These are phyloP conservation scores for Patellaria atrata DNA, from an alignment of 495 filamentous ascomycete genomes.

Conservation along the genomic window DNA sequence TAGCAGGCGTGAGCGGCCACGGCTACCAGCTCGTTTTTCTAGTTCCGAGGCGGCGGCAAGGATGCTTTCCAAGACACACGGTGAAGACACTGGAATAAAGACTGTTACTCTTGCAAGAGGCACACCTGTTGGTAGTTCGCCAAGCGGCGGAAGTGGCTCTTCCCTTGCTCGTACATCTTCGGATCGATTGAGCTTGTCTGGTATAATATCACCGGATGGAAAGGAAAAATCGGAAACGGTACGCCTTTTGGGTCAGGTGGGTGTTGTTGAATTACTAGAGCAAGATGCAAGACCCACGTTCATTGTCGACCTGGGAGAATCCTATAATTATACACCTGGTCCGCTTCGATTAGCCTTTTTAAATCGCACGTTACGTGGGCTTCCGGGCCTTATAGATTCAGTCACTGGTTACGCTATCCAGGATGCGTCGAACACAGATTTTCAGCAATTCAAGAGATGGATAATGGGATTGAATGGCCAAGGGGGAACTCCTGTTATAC, in stretches of 20 bases:
- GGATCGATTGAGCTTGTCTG: conserved; percentile 14
- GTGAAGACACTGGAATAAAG: conserved; percentile 40
- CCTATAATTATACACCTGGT: conserved; percentile 35
- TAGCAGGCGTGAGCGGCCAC: conserved; percentile 30
- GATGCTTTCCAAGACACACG: conserved; percentile 43
- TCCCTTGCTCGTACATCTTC: too few relatives aligned
- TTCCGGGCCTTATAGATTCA: conserved; percentile 33
- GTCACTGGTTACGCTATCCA: conserved; percentile 30
- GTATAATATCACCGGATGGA: conserved; percentile 27
- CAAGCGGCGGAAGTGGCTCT: conserved; percentile 28
- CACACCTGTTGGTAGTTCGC: conserved; percentile 36
- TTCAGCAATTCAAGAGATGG: conserved; percentile 46
- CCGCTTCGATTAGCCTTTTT: conserved; percentile 42
- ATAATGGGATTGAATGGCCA: conserved; percentile 35
- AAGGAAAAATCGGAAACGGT: conserved; percentile 27
- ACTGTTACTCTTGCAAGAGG: conserved; percentile 50
- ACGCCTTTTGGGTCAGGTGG: conserved; percentile 40
- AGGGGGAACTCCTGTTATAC: conserved; percentile 31
- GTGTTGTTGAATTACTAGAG: conserved; percentile 49
- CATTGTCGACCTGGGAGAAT: conserved; percentile 45
- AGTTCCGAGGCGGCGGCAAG: conserved; percentile 38
- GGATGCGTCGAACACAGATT: conserved; percentile 21
- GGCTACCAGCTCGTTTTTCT: conserved; percentile 39
- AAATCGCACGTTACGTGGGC: conserved; percentile 42
- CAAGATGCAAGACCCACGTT: conserved; percentile 55